Evolutionary conservation across 805 yeast species (phyloP).

Genomic region (Yarrowia bubula): DNA sequence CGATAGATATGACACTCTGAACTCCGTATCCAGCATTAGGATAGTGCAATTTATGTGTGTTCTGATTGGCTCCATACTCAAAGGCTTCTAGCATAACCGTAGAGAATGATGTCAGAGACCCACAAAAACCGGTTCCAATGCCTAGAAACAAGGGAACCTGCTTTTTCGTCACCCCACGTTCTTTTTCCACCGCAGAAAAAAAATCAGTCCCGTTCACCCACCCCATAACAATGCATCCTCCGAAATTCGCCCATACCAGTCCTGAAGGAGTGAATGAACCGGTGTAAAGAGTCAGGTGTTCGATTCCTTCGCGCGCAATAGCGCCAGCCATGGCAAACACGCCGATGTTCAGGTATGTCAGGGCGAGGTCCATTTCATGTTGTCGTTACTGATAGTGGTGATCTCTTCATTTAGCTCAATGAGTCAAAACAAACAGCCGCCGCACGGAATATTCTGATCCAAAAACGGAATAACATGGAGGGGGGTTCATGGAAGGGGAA

Average conservation of each 20-base stretch:
- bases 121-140: slow-evolving; percentile 78
- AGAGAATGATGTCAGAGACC: slow-evolving; percentile 77
- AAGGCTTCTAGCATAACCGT: slow-evolving; percentile 58
- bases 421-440: not conserved
- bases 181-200: not conserved
- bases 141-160: slow-evolving; percentile 54
- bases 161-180: slow-evolving; percentile 39
- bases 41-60: not conserved
- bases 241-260: slow-evolving; percentile 74
- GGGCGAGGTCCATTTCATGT: slow-evolving; percentile 12
- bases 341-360: slow-evolving; percentile 14
- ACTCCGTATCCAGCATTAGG: slow-evolving; percentile 20
- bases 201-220: slow-evolving; percentile 18
- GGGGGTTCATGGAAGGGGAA: no score
- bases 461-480: no score
- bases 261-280: slow-evolving; percentile 54
- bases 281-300: slow-evolving; percentile 49
- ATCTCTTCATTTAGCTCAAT: not conserved
- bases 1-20: not conserved
- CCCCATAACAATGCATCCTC: slow-evolving; percentile 73
- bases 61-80: slow-evolving; percentile 23
- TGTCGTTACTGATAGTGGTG: not conserved
- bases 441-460: no score
- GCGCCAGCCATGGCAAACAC: slow-evolving; percentile 23
- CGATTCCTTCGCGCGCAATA: slow-evolving; percentile 6